These are phyloP conservation scores for Dryas alaskensis DNA, from an alignment of 306 rosid species.

Conservation along the genomic window DNA sequence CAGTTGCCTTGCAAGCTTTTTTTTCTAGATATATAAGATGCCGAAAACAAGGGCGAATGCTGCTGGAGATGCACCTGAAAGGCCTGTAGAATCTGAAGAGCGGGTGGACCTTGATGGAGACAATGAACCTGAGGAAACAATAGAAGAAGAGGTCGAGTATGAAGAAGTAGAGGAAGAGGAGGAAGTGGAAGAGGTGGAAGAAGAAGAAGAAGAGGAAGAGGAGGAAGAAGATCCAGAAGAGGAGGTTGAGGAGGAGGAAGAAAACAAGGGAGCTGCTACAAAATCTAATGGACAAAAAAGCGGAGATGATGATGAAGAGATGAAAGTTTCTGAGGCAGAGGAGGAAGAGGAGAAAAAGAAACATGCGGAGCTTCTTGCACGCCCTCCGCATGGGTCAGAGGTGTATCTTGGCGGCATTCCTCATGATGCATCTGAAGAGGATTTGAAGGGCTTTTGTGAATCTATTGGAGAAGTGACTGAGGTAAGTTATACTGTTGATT, in stretches of 20 bases:
- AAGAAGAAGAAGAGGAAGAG: conserved; percentile 37
- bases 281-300: conserved; percentile 1
- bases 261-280: conserved; percentile 18
- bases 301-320: conserved; percentile 31
- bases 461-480: conserved; percentile 64
- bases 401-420: conserved; percentile 75
- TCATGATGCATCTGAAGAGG: conserved; percentile 49
- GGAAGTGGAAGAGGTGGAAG: conserved; percentile 46
- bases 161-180: conserved; percentile 73
- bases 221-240: conserved; percentile 46
- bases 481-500: conserved; percentile 39
- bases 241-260: conserved; percentile 30
- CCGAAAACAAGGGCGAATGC: conserved; percentile 44
- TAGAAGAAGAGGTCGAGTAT: conserved; percentile 67
- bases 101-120: conserved; percentile 72
- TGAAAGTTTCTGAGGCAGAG: conserved; percentile 20
- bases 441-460: conserved; percentile 58
- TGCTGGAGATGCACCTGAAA: conserved; percentile 41
- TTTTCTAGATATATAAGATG: conserved; percentile 64
- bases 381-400: conserved; percentile 77
- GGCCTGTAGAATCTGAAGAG: conserved; percentile 54
- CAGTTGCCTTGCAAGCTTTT: conserved; percentile 75
- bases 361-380: conserved; percentile 68
- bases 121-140: conserved; percentile 53
- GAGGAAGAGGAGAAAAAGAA: conserved; percentile 45